Evolutionary conservation across 2,329 filamentous ascomycete species (phyloP), one percentile per base, ranked within the genome.

Genomic region (Dactylellina haptotyla): DNA sequence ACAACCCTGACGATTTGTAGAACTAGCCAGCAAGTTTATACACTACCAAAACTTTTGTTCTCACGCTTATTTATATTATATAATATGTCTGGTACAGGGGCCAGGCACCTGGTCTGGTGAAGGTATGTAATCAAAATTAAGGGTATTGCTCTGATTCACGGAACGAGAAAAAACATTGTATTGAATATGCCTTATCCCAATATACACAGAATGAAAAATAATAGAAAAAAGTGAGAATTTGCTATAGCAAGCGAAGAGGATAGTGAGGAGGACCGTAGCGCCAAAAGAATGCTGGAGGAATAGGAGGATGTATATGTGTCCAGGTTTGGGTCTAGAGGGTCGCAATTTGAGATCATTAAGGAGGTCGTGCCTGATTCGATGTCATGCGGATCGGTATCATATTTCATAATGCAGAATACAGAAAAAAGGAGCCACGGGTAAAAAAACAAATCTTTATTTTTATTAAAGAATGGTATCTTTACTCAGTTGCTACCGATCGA

Each of bases 401-500:
- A 39, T 69, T 54, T 56, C 66, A 43, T 61, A 48, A 48, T 62
- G 59, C 69, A 51, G 26, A 50, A 71, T 63, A 46, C 53, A 32
- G n/a, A 32, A 53, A 46, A 30, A 53, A 43, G 14, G 20, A 39
- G 77, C 62, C 56, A 61, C 8, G 48, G 30, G 8, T 53, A 28
- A 67, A 45, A 63, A 72, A 65, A 34, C 45, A 53, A 53, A 64
- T 72, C 59, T 72, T 72, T 59, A 53, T 59, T n/a, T n/a, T 72
- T 69, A 23, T 41, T 41, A 58, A 65, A 65, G 59, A 65, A 65
- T 41, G 28, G 20, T 59, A 65, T 72, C 41, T 63, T 64, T 72
- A 72, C 67, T 72, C 67, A 18, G 67, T 72, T 51, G 59, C 67
- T 48, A 72, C 67, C 67, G 67, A 72, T 72, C 67, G 67, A 65